Evolutionary conservation across 495 filamentous ascomycete genomes (phyloP).

Genomic region (Penicillium robsamsonii): DNA sequence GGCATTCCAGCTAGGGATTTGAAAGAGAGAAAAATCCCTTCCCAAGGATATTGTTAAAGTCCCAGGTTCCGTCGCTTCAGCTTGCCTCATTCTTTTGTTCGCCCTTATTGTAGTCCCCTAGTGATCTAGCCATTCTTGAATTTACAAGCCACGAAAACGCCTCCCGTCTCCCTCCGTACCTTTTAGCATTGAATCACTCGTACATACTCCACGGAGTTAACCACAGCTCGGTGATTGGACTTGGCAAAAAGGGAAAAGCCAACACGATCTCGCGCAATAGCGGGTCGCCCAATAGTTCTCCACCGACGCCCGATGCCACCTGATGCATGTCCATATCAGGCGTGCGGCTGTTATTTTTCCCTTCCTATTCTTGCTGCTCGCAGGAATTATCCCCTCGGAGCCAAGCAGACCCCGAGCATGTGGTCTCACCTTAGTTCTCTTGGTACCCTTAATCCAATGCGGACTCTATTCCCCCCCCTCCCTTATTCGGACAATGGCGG

Average conservation of each 20-base stretch:
- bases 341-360: not conserved
- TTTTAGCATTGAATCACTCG: not conserved
- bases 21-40: not conserved
- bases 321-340: constrained; percentile 11
- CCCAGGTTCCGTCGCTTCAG: not conserved
- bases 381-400: not conserved
- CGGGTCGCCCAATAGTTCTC: not conserved
- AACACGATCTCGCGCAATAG: constrained; percentile 2
- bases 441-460: constrained; percentile 3
- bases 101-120: not conserved
- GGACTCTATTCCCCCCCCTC: not conserved
- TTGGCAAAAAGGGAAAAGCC: not conserved
- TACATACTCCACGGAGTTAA: not conserved
- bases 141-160: not conserved
- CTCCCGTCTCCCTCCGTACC: not conserved
- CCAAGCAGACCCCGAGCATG: constrained; percentile 7
- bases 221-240: not conserved
- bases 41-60: not conserved
- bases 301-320: not conserved
- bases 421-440: not conserved
- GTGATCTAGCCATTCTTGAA: not conserved
- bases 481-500: not conserved
- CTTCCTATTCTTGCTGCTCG: not conserved
- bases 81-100: not conserved
- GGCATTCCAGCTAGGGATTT: not conserved